Evolutionary conservation across 139 green algal species (phyloP).

Genomic region (Picocystis salinarum): DNA sequence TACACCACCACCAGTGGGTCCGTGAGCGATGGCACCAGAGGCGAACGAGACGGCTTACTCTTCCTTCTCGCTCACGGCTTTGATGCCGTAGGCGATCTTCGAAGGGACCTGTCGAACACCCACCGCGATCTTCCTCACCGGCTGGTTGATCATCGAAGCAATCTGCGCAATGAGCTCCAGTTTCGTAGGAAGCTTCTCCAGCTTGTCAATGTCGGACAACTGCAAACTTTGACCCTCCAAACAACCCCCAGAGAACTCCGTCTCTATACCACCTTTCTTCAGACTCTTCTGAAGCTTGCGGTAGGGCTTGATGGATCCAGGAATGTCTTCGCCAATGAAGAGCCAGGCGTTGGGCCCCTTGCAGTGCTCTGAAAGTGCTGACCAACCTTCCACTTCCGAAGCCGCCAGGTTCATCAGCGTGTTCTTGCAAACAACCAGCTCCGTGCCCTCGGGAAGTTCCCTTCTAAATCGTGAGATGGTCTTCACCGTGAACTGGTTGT

Average conservation of each 20-base stretch:
- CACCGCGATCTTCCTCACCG: slow-evolving; percentile 54
- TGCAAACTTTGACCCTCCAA: slow-evolving; percentile 12
- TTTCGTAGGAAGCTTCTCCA: slow-evolving; percentile 75
- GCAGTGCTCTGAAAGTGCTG: background rate
- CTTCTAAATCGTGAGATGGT: slow-evolving; percentile 51
- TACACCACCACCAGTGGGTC: no score
- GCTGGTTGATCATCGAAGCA: slow-evolving; percentile 54
- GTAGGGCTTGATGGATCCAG: slow-evolving; percentile 44
- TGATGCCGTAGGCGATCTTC: slow-evolving; percentile 49
- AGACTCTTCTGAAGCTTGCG: slow-evolving; percentile 49
- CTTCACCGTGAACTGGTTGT: slow-evolving; percentile 54
- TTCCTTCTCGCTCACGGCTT: slow-evolving; percentile 44
- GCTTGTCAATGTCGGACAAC: slow-evolving; percentile 33
- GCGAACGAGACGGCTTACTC: no score
- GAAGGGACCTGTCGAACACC: slow-evolving; percentile 40
- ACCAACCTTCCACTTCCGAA: slow-evolving; percentile 42
- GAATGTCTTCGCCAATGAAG: slow-evolving; percentile 58
- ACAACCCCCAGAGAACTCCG: slow-evolving; percentile 15
- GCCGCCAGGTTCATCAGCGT: slow-evolving; percentile 48
- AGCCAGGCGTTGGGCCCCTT: slow-evolving; percentile 75
- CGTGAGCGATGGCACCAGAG: no score
- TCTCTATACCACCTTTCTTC: slow-evolving; percentile 10
- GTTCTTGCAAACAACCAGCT: slow-evolving; percentile 67
- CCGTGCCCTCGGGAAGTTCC: slow-evolving; percentile 33
- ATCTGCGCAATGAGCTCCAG: slow-evolving; percentile 58